A percentile compares a stretch with the other conserved stretches of the same genome.
These are phyloP conservation scores for Xylariaceae sp. DNA, from an alignment of 2,329 filamentous ascomycete species.

Conservation along the genomic window DNA sequence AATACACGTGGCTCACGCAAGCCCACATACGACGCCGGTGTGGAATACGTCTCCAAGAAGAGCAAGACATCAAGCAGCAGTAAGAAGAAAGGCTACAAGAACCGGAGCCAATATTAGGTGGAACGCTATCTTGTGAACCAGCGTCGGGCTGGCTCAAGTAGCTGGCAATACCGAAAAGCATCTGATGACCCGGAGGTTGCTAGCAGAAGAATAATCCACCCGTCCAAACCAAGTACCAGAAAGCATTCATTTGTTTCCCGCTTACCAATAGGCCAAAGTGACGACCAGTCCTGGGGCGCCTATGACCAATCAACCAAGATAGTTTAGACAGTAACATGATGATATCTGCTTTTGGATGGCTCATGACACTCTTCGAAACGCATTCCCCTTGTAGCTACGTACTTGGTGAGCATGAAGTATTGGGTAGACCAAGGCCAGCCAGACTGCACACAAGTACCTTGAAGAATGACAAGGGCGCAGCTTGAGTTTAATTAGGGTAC, in stretches of 20 bases:
- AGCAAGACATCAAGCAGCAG: slow-evolving; percentile 23
- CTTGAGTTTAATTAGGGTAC: too few relatives aligned
- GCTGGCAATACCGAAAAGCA: background rate
- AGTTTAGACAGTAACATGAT: background rate
- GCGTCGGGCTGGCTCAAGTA: background rate
- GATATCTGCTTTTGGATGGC: background rate
- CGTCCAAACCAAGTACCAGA: background rate
- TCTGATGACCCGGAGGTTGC: background rate
- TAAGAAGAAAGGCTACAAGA: slow-evolving; percentile 31
- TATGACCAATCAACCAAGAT: background rate
- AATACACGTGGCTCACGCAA: slow-evolving; percentile 24
- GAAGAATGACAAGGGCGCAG: background rate
- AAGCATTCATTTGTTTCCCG: background rate
- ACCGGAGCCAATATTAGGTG: slow-evolving; percentile 26
- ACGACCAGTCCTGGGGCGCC: background rate
- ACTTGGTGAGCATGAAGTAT: too few relatives aligned
- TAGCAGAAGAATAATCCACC: background rate
- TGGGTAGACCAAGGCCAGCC: background rate
- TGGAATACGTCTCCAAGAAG: slow-evolving; percentile 27
- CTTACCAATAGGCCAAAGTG: background rate
- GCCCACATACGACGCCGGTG: slow-evolving; percentile 23
- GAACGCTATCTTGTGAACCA: background rate
- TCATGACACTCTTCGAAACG: background rate
- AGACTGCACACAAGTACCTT: background rate
- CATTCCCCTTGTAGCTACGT: too few relatives aligned